Evolutionary conservation across 1,139 yeast species (phyloP).

Genomic region (Sugiyamaella sp.): DNA sequence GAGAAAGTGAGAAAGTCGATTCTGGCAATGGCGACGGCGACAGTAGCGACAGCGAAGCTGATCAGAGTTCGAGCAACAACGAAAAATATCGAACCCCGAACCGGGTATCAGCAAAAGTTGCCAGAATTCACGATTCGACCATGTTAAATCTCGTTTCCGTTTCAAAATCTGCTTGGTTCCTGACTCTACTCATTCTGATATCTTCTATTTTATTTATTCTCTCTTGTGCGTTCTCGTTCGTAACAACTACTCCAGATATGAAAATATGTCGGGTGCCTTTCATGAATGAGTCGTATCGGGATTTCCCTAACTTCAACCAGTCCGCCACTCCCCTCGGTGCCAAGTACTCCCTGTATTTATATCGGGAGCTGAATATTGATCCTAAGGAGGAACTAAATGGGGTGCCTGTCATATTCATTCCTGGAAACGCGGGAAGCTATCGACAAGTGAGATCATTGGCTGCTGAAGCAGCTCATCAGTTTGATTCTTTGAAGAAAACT

Average conservation of each 20-base stretch:
- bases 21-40: constrained; percentile 1
- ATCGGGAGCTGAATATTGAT: constrained; percentile 50
- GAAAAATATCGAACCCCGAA: neutral
- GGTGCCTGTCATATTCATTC: constrained; percentile 77
- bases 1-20: neutral
- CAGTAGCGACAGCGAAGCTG: neutral
- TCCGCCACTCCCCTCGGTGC: constrained; percentile 68
- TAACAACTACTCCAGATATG: constrained; percentile 25
- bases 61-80: neutral
- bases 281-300: constrained; percentile 67
- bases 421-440: constrained; percentile 88
- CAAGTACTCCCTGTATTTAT: constrained; percentile 74
- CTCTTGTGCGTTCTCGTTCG: constrained; percentile 23
- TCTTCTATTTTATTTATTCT: constrained; percentile 21
- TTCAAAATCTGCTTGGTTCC: constrained; percentile 6
- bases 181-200: constrained; percentile 4
- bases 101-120: neutral
- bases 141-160: neutral
- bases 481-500: constrained; percentile 43
- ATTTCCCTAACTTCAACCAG: constrained; percentile 66
- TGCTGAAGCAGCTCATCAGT: constrained; percentile 62
- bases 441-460: constrained; percentile 82
- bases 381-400: constrained; percentile 56
- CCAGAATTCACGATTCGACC: neutral
- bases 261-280: constrained; percentile 35